Evolutionary conservation across 2,329 filamentous ascomycete species (phyloP), one percentile per base, ranked within the genome.

Genomic region (Xylariaceae sp.): DNA sequence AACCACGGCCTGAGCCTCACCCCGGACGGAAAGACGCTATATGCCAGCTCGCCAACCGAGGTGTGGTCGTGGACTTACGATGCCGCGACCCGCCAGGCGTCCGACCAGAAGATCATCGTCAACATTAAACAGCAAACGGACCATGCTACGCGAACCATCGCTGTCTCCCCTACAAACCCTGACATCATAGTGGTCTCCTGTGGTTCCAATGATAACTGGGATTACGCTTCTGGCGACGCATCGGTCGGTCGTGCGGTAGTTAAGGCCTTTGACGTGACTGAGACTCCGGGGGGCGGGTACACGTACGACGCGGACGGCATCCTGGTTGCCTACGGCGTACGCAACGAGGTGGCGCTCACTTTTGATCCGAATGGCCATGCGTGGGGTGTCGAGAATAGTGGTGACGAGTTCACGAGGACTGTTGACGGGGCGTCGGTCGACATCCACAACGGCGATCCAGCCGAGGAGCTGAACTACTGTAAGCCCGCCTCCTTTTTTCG

Each of bases 381-480:
- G 47, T 77, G 74, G 71, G 72, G 71, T 7, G 81, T 86, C 2
- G 84, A 87, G 68, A 87, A 87, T 66, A 81, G 77, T 32, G 82
- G 79, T 11, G 84, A 86, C 65, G 69, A 85, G 49, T 72, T 86
- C 39, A 70, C 70, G 32, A 74, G 82, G 39, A 70, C 74, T 27
- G 76, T 76, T 26, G 66, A 75, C 50, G 64, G 63, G 45, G 58
- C 63, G 46, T 39, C 59, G n/a, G 57, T 58, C 26, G 78, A 83
- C 57, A 76, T 85, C 45, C 80, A 84, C 57, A 72, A 79, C 55
- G 74, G 84, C 64, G 86, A 87, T 61, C 84, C 84, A 0, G 83
- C 78, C 6, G 84, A 87, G 65, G 80, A 87, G 66, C 64, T 87
- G 62, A 86, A 86, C 67, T 86, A 80, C 68, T 78, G 65, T 67